A percentile compares a stretch with the other conserved stretches of the same genome.
Evolutionary conservation across 1,284 basidiomycete species (phyloP).

Genomic region (Microbotryum silenes-acaulis): DNA sequence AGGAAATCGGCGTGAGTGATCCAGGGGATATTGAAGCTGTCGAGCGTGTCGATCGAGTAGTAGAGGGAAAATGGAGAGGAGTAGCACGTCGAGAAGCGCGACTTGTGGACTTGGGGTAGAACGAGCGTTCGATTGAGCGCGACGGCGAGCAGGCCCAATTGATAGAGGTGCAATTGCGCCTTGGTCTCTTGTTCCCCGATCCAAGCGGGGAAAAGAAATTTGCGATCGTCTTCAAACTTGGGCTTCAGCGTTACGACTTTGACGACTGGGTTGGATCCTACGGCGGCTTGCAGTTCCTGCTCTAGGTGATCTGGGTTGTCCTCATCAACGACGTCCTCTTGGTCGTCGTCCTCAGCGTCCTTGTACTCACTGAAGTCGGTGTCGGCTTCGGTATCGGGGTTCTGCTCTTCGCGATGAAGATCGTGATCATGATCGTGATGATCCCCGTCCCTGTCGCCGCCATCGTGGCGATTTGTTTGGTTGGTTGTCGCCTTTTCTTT

Average conservation of each 20-base stretch:
- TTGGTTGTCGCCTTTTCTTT: neutral
- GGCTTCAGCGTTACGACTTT: too few species aligned
- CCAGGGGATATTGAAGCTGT: slow-evolving; percentile 25
- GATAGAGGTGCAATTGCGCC: slow-evolving; percentile 36
- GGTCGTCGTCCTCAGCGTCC: neutral
- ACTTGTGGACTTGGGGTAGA: slow-evolving; percentile 32
- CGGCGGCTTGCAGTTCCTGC: neutral
- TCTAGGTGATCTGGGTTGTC: neutral
- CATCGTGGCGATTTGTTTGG: neutral
- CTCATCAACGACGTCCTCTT: neutral
- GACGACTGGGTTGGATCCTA: neutral
- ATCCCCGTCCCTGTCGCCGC: neutral
- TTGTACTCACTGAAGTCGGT: neutral
- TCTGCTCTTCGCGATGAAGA: neutral
- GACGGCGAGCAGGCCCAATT: slow-evolving; percentile 34
- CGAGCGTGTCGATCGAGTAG: slow-evolving; percentile 29
- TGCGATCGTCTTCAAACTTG: neutral
- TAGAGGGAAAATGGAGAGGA: slow-evolving; percentile 34
- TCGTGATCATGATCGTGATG: neutral
- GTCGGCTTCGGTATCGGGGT: neutral
- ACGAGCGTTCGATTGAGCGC: slow-evolving; percentile 36
- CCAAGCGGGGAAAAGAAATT: slow-evolving; percentile 32
- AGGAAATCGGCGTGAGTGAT: slow-evolving; percentile 27
- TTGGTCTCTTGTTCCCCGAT: slow-evolving; percentile 39
- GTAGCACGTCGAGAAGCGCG: slow-evolving; percentile 32